These are phyloP conservation scores for Suillus paluster DNA, from an alignment of 768 basidiomycete species.

Conservation along the genomic window DNA sequence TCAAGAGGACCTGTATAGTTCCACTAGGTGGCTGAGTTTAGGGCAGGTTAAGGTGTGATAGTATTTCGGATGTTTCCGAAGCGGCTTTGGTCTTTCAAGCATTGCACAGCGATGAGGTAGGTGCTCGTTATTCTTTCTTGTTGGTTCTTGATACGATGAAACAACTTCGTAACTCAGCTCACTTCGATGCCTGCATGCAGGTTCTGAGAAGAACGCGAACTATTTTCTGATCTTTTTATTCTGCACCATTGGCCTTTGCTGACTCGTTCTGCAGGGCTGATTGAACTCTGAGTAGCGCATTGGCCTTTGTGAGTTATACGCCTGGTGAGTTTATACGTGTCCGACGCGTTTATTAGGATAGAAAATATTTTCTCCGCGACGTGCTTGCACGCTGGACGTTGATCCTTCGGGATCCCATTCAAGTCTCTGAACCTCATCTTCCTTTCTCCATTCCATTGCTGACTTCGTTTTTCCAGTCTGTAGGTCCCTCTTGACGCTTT, in stretches of 20 bases:
- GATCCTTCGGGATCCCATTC: constrained; percentile 79
- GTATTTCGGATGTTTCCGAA: constrained; percentile 11
- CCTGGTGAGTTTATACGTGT: constrained; percentile 21
- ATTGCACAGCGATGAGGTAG: constrained; percentile 3
- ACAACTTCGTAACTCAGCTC: constrained; percentile 58
- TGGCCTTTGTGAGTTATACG: neutral
- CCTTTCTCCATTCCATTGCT: constrained; percentile 16
- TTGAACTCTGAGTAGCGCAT: too few relatives aligned
- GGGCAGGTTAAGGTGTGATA: constrained; percentile 25
- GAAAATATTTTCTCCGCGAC: constrained; percentile 52
- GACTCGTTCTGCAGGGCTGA: constrained; percentile 28
- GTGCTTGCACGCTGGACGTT: constrained; percentile 63
- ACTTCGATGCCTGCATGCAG: constrained; percentile 58
- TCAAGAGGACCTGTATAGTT: constrained; percentile 36
- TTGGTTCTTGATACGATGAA: constrained; percentile 30
- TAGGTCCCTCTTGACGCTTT: neutral
- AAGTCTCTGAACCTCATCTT: constrained; percentile 65
- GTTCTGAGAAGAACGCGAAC: constrained; percentile 59
- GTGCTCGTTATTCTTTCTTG: constrained; percentile 1
- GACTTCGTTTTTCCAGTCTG: constrained; percentile 14
- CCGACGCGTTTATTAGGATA: constrained; percentile 42
- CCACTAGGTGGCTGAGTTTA: constrained; percentile 29
- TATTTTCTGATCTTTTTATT: constrained; percentile 39
- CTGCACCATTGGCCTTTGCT: constrained; percentile 21
- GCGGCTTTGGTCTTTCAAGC: neutral